Conservation (phyloP, 352 stramenopile genomes). For the Phytophthora lateralis region DNA sequence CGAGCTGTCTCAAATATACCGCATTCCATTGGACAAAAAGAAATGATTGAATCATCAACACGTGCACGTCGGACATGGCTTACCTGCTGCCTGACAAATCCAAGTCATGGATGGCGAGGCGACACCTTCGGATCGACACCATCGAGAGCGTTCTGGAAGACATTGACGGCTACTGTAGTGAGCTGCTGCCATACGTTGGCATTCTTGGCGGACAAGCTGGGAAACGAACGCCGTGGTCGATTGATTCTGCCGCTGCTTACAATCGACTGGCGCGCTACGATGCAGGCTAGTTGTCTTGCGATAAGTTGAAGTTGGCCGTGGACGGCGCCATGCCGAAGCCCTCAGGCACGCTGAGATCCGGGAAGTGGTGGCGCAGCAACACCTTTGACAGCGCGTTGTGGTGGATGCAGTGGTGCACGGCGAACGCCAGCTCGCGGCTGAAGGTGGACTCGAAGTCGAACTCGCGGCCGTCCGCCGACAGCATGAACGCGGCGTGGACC, state of each 20-base stretch:
- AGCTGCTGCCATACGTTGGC: too few species aligned
- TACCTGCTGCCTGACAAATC: not conserved
- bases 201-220: too few species aligned
- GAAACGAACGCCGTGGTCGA: not conserved
- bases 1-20: not conserved
- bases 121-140: not conserved
- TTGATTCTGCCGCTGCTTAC: not conserved
- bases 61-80: slow-evolving; percentile 3
- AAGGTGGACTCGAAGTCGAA: slow-evolving; percentile 76
- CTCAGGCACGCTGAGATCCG: slow-evolving; percentile 41
- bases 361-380: slow-evolving; percentile 73
- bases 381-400: slow-evolving; percentile 86
- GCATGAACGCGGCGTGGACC: slow-evolving; percentile 76
- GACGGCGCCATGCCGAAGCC: slow-evolving; percentile 82
- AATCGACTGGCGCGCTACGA: not conserved
- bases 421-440: slow-evolving; percentile 80
- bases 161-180: not conserved
- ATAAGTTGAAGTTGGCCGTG: slow-evolving; percentile 58
- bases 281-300: slow-evolving; percentile 2
- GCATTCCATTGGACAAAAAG: too few species aligned
- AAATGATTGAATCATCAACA: not conserved
- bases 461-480: slow-evolving; percentile 72
- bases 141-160: not conserved
- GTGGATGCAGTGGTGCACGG: slow-evolving; percentile 87
- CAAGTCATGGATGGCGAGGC: not conserved